Evolutionary conservation across 2,329 filamentous ascomycete genomes (phyloP).

Genomic region (Lasiodiplodia theobromae): DNA sequence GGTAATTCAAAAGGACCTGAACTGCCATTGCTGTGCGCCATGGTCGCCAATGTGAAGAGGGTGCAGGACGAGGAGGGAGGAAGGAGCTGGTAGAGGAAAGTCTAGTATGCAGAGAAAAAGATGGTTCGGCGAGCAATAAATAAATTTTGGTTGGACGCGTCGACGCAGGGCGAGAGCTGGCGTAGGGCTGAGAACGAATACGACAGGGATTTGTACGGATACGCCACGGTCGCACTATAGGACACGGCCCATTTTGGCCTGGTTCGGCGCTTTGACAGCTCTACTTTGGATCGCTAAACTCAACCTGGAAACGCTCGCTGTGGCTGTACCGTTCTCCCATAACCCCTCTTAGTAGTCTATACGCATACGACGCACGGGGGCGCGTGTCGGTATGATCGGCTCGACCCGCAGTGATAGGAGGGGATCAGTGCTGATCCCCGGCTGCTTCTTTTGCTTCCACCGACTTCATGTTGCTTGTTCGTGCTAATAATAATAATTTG

Average conservation of each 20-base stretch:
- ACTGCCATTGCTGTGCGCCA: neutral
- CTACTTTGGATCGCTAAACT: neutral
- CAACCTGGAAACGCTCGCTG: neutral
- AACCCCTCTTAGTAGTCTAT: neutral
- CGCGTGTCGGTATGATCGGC: neutral
- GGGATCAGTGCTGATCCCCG: neutral
- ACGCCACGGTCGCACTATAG: neutral
- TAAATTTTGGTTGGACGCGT: neutral
- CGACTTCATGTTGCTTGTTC: neutral
- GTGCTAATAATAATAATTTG: no score
- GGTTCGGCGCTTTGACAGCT: neutral
- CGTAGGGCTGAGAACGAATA: slow-evolving; percentile 16
- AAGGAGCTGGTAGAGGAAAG: neutral
- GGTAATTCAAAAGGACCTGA: neutral
- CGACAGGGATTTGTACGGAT: neutral
- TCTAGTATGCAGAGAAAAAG: neutral
- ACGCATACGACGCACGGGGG: neutral
- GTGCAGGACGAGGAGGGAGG: neutral
- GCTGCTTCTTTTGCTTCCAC: neutral
- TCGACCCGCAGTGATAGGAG: neutral
- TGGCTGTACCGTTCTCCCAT: neutral
- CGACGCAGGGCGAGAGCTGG: neutral
- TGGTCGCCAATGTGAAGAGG: neutral
- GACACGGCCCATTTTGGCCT: neutral
- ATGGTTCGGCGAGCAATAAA: neutral